Conservation (phyloP, 495 filamentous ascomycete genomes). For the Penicillium angulare region DNA sequence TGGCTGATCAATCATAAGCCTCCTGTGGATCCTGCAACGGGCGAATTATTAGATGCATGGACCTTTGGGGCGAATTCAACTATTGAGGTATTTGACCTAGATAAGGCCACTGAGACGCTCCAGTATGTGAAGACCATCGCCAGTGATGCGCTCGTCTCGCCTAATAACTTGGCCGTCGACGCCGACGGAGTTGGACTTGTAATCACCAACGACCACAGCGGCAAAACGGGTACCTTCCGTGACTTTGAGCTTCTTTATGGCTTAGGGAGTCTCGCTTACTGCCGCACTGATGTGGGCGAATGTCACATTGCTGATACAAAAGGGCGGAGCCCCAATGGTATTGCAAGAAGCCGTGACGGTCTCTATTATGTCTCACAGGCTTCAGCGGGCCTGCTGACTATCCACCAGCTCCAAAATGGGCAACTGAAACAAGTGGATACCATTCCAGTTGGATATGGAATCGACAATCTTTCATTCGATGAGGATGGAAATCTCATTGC, state of each 20-base stretch:
- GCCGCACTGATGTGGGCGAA: conserved; percentile 14
- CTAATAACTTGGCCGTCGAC: conserved; percentile 33
- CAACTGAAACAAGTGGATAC: conserved; percentile 20
- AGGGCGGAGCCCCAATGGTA: conserved; percentile 33
- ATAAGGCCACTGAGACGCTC: conserved; percentile 11
- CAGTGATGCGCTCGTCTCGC: conserved; percentile 28
- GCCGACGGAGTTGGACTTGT: conserved; percentile 23
- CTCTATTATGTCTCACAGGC: conserved; percentile 34
- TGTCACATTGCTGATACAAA: conserved; percentile 26
- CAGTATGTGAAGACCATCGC: conserved; percentile 29
- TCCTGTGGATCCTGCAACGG: conserved; percentile 30
- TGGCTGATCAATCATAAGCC: conserved; percentile 42
- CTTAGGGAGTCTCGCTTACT: conserved; percentile 15
- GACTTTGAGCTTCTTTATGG: conserved; percentile 11
- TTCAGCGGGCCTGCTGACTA: conserved; percentile 15
- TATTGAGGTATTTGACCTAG: conserved; percentile 31
- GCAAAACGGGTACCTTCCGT: conserved; percentile 26
- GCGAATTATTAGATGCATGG: conserved; percentile 25
- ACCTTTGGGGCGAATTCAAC: conserved; percentile 37
- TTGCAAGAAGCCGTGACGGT: conserved; percentile 23
- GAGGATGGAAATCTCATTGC: conserved; percentile 34
- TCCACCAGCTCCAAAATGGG: conserved; percentile 21
- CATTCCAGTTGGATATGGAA: conserved; percentile 23
- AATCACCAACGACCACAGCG: conserved; percentile 35
- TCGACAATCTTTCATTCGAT: conserved; percentile 42